A percentile compares a stretch with the other conserved stretches of the same genome.
Conservation (phyloP, 164 flowering plant genomes). For the Umbellularia californica region DNA sequence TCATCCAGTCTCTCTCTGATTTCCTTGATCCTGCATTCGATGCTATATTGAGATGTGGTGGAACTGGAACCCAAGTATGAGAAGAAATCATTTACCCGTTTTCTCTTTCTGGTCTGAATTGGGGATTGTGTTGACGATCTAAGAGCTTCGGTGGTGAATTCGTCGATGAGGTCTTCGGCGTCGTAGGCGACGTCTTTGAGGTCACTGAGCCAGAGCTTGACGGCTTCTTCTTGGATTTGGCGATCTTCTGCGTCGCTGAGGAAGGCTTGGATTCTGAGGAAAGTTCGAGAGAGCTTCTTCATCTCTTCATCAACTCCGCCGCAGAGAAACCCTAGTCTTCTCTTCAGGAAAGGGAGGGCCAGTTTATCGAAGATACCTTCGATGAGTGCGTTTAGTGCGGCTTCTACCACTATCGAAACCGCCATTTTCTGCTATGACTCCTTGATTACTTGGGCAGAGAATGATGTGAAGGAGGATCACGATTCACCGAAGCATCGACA, state of each 20-base stretch:
- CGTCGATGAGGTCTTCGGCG: slow-evolving; percentile 11
- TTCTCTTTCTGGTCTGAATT: neutral
- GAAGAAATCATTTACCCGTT: neutral
- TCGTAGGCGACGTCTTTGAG: slow-evolving; percentile 13
- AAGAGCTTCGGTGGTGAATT: neutral
- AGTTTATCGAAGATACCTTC: neutral
- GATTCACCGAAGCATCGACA: too few relatives aligned
- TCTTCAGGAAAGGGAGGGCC: neutral
- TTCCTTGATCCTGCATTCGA: neutral
- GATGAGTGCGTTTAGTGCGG: neutral
- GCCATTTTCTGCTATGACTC: too few relatives aligned
- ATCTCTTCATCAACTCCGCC: slow-evolving; percentile 1
- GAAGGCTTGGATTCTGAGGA: neutral
- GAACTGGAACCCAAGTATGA: neutral
- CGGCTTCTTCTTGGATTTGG: slow-evolving; percentile 14
- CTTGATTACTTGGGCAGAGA: too few relatives aligned
- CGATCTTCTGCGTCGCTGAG: slow-evolving; percentile 26
- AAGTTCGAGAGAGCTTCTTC: neutral
- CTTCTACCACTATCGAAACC: neutral
- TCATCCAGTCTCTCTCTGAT: neutral
- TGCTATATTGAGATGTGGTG: neutral
- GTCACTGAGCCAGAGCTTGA: slow-evolving; percentile 9
- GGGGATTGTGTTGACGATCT: neutral
- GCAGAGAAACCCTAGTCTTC: neutral
- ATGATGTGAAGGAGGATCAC: too few relatives aligned